Percentiles rank a stretch among this genome's conserved stretches.
phyloP scores from a whole-genome alignment of 371 early-diverging fungal species.

The Mycotypha africana region DNA sequence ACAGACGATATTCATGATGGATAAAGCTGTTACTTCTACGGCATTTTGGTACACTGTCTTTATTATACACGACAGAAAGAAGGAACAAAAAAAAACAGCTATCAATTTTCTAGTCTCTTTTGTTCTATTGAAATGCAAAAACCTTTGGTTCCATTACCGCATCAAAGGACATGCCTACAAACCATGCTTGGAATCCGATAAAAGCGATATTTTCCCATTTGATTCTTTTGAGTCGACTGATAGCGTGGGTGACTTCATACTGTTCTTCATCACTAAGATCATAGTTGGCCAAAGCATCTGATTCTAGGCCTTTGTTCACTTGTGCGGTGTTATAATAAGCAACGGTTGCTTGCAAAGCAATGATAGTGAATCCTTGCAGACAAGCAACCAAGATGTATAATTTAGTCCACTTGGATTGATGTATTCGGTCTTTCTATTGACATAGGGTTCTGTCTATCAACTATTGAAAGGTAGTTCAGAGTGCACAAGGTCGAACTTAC shows the following conservation, averaged over 20 bases:
- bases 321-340: conserved; percentile 32
- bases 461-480: too few relatives aligned
- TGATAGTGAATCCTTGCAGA: conserved; percentile 35
- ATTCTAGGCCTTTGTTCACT: conserved; percentile 8
- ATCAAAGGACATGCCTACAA: conserved; percentile 42
- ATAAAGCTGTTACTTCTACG: conserved; percentile 33
- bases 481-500: too few relatives aligned
- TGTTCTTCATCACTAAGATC: conserved; percentile 1
- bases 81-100: too few relatives aligned
- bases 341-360: conserved; percentile 27
- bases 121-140: too few relatives aligned
- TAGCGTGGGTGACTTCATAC: conserved; percentile 7
- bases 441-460: not conserved
- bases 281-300: conserved; percentile 2
- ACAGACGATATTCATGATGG: conserved; percentile 31
- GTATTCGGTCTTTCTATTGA: conserved; percentile 27
- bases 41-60: conserved; percentile 41
- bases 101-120: too few relatives aligned
- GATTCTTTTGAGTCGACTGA: conserved; percentile 28
- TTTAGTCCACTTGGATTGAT: conserved; percentile 35
- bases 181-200: conserved; percentile 39
- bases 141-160: too few relatives aligned
- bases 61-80: not conserved
- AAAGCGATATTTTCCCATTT: conserved; percentile 48
- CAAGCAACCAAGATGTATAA: conserved; percentile 26